Percentiles rank a stretch among this genome's conserved stretches.
Conservation (phyloP, 306 rosid species). For the Mucuna pruriens region DNA sequence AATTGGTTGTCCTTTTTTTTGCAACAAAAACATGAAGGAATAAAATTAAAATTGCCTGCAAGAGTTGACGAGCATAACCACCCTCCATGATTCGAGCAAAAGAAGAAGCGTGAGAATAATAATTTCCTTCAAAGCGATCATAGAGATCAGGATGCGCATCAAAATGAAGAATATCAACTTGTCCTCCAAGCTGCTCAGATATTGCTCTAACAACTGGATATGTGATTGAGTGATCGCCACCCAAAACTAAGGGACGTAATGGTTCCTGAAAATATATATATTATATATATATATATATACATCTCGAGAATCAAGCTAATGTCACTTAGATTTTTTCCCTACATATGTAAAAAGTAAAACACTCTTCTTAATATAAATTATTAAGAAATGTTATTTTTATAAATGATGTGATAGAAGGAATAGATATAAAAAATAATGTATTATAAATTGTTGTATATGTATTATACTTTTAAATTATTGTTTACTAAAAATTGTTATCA, state of each 20-base stretch:
- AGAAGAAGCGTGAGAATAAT: conserved; percentile 88
- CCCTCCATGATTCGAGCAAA: conserved; percentile 98
- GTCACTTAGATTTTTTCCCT: too few species aligned
- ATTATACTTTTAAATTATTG: too few species aligned
- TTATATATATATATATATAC: not conserved
- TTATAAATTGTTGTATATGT: too few species aligned
- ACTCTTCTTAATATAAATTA: too few species aligned
- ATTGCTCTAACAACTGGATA: conserved; percentile 87
- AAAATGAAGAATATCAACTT: conserved; percentile 85
- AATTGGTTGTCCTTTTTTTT: too few species aligned
- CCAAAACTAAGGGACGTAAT: conserved; percentile 83
- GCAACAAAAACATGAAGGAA: too few species aligned
- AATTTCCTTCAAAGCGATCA: conserved; percentile 76
- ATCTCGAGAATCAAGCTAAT: not conserved
- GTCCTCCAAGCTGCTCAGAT: conserved; percentile 92
- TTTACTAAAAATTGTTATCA: too few species aligned
- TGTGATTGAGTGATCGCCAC: conserved; percentile 96
- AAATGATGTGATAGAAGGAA: too few species aligned
- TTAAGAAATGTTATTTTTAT: too few species aligned
- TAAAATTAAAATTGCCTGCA: conserved; percentile 76
- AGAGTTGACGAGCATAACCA: conserved; percentile 80
- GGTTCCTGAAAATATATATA: conserved; percentile 61
- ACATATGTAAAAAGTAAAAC: too few species aligned
- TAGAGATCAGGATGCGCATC: conserved; percentile 97
- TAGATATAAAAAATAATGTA: too few species aligned